These are phyloP conservation scores for Rubia tinctorum DNA, from an alignment of 305 asterid genomes.

Conservation along the genomic window DNA sequence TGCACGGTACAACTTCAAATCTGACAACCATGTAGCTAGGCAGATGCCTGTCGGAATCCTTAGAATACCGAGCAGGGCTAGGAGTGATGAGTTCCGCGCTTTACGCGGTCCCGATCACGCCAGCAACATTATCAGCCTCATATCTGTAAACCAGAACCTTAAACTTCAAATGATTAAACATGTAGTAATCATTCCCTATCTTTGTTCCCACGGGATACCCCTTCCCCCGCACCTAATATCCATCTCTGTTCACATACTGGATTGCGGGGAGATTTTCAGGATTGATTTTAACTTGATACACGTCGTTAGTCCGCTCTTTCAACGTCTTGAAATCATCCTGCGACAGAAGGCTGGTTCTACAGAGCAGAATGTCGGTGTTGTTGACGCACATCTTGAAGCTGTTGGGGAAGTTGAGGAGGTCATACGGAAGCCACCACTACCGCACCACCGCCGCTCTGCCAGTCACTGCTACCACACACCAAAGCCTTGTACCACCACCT, in stretches of 20 bases:
- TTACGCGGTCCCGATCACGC: constrained; percentile 29
- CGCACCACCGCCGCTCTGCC: no score
- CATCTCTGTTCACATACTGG: constrained; percentile 28
- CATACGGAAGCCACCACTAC: no score
- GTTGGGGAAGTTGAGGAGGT: constrained; percentile 40
- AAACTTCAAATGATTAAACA: constrained; percentile 30
- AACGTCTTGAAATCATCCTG: constrained; percentile 26
- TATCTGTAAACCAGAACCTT: constrained; percentile 29
- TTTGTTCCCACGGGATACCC: constrained; percentile 38
- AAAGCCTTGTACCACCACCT: no score
- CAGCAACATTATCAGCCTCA: constrained; percentile 19
- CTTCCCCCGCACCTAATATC: constrained; percentile 31
- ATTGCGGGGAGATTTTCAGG: constrained; percentile 41
- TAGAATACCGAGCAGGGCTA: background rate
- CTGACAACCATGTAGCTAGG: constrained; percentile 76
- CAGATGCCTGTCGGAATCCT: background rate
- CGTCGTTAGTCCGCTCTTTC: constrained; percentile 30
- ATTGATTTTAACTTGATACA: constrained; percentile 37
- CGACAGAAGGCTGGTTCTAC: constrained; percentile 25
- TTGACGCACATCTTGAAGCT: constrained; percentile 32
- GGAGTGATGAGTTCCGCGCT: constrained; percentile 26
- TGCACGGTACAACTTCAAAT: constrained; percentile 83
- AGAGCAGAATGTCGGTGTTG: constrained; percentile 26
- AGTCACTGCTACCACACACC: no score
- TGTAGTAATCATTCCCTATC: constrained; percentile 22